A percentile compares a stretch with the other conserved stretches of the same genome.
Conservation (phyloP, 352 stramenopile genomes). For the Blastocystis sp. region DNA sequence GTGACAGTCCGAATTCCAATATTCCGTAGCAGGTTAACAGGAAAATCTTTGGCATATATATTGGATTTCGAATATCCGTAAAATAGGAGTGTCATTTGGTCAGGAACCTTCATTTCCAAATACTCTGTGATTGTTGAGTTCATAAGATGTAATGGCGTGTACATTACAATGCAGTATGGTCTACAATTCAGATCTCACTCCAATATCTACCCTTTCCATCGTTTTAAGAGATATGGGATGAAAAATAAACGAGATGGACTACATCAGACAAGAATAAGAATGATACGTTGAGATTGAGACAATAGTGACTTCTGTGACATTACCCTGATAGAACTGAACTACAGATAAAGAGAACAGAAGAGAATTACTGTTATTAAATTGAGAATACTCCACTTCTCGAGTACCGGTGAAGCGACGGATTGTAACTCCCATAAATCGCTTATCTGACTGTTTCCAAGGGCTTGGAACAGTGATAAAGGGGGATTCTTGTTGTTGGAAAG, state of each 20-base stretch:
- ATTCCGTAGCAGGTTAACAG: constrained; percentile 58
- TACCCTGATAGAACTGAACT: constrained; percentile 33
- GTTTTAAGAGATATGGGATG: neutral
- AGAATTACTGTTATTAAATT: constrained; percentile 4
- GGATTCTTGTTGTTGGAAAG: neutral
- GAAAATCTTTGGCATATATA: constrained; percentile 48
- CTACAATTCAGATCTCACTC: neutral
- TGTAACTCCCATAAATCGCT: neutral
- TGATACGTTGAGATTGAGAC: constrained; percentile 14
- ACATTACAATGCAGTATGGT: constrained; percentile 3
- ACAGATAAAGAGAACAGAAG: neutral
- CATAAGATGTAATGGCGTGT: neutral
- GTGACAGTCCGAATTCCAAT: constrained; percentile 12
- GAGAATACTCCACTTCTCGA: neutral
- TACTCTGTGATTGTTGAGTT: neutral
- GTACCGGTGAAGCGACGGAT: neutral
- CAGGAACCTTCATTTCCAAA: neutral
- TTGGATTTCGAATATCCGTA: neutral
- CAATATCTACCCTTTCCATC: neutral
- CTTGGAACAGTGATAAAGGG: neutral
- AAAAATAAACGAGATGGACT: constrained; percentile 32
- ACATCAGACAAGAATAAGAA: neutral
- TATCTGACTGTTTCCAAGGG: neutral
- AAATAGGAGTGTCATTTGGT: neutral
- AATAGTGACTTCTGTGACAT: constrained; percentile 14